Base-by-base conservation (phyloP, 2,329 filamentous ascomycete species). In the Aureobasidium leucospermi region DNA sequence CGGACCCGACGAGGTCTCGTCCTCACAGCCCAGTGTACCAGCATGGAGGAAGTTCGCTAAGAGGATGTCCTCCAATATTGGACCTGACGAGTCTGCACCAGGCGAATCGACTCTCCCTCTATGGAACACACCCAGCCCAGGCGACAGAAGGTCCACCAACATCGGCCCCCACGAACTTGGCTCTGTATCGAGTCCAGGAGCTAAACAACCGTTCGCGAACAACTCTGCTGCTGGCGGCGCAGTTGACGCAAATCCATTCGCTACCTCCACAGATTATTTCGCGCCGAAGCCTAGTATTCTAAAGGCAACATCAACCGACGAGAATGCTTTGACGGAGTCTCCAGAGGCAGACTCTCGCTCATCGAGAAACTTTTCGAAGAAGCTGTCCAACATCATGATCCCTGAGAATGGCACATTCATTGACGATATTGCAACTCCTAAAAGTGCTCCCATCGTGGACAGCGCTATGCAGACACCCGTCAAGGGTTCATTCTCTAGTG, bases 351-450 rank as follows among this genome's bases (percentile, higher is more conserved):
- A 32, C 41, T 46, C 28, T n/a, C 42, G 38, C 16, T 10, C 29
- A 2, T 58, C 45, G 9, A 58, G 34, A 8, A 57, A 57, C 28
- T 57, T 32, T 57, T 57, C 53, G 9, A 57, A 57, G 6, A 58
- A 49, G 10, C 11, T 58, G 8, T 13, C 45, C 15, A 47, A n/a
- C 6, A 46, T 57, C n/a, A 19, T 13, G 13, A 7, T 47, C 2
- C 42, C 53, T 6, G 42, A 47, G 10, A 29, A 47, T 31, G 42
- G 15, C 16, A 19, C 28, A n/a, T 10, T 19, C 9, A 15, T 48
- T 5, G 28, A 31, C 16, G 15, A n/a, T 15, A 31, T 34, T 16
- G 8, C 13, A 6, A 15, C 16, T 34, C 32, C 45, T 4, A 23
- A 8, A 4, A 34, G 45, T 3, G 43, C 15, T 9, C 2, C 2